Conservation (phyloP, 2,329 filamentous ascomycete species). For the Curvularia sp. region DNA sequence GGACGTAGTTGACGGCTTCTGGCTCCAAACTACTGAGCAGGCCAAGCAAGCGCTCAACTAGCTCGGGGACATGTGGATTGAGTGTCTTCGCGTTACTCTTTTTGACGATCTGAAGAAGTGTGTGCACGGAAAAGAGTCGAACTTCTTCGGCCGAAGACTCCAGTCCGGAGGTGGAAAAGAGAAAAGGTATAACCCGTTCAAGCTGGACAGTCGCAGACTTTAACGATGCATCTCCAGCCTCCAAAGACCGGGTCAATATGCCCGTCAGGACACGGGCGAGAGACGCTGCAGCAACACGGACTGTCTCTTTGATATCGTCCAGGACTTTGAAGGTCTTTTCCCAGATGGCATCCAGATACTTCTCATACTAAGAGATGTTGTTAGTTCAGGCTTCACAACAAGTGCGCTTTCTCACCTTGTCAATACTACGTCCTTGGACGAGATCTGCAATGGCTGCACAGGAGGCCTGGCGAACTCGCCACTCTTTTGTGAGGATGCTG, state of each 20-base stretch:
- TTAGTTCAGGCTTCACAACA: not conserved
- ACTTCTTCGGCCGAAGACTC: slow-evolving; percentile 90
- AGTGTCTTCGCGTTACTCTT: slow-evolving; percentile 78
- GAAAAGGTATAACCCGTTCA: slow-evolving; percentile 84
- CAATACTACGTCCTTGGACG: slow-evolving; percentile 74
- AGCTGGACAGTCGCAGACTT: slow-evolving; percentile 81
- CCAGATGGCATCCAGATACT: slow-evolving; percentile 86
- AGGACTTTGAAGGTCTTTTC: slow-evolving; percentile 85
- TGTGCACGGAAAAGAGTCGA: slow-evolving; percentile 77
- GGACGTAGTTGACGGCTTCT: slow-evolving; percentile 88
- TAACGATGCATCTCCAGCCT: slow-evolving; percentile 72
- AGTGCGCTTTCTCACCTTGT: slow-evolving; percentile 44
- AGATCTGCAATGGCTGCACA: slow-evolving; percentile 90
- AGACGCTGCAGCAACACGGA: slow-evolving; percentile 79
- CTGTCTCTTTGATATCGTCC: slow-evolving; percentile 94
- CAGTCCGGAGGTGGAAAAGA: slow-evolving; percentile 86
- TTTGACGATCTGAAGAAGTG: slow-evolving; percentile 87
- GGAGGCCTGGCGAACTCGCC: slow-evolving; percentile 90
- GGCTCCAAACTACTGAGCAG: slow-evolving; percentile 88
- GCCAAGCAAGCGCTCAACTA: slow-evolving; percentile 81
- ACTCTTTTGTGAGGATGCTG: slow-evolving; percentile 88
- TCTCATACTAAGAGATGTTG: slow-evolving; percentile 68
- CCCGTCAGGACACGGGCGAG: slow-evolving; percentile 86
- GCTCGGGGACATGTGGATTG: slow-evolving; percentile 78
- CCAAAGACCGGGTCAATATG: slow-evolving; percentile 82